A percentile compares a stretch with the other conserved stretches of the same genome.
Conservation (phyloP, 495 filamentous ascomycete species). For the Aspergillus incahuasiensis region DNA sequence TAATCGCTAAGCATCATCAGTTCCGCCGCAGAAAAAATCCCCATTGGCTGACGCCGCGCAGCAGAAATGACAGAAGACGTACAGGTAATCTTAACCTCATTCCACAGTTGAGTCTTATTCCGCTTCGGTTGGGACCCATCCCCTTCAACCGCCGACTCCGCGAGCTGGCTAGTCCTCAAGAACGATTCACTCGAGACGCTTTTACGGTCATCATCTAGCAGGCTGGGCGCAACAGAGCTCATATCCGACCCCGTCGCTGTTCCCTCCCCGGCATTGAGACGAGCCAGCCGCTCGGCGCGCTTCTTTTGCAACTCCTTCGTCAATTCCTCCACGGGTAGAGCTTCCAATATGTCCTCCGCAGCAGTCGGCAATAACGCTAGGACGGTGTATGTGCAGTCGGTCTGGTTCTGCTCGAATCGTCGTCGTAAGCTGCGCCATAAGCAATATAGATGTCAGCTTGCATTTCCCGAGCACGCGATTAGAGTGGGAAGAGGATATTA, state of each 20-base stretch:
- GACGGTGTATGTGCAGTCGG: conserved; percentile 97
- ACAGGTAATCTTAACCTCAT: conserved; percentile 96
- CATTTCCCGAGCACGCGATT: conserved; percentile 8
- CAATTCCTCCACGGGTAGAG: conserved; percentile 82
- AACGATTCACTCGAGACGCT: conserved; percentile 76
- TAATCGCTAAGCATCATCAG: conserved; percentile 60
- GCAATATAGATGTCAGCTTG: conserved; percentile 11
- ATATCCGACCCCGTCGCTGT: conserved; percentile 49
- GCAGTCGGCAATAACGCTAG: conserved; percentile 90
- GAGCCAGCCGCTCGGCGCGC: conserved; percentile 70
- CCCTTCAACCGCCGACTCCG: conserved; percentile 41
- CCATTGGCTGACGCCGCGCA: background rate
- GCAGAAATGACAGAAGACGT: conserved; percentile 25
- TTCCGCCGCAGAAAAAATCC: background rate
- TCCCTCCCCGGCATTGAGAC: conserved; percentile 46
- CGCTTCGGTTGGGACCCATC: conserved; percentile 54
- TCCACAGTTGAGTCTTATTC: conserved; percentile 91
- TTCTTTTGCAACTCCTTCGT: conserved; percentile 90
- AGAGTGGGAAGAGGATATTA: conserved; percentile 8
- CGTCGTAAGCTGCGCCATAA: conserved; percentile 66
- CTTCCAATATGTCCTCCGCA: conserved; percentile 80
- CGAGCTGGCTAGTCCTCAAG: conserved; percentile 72
- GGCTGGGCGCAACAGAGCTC: conserved; percentile 68
- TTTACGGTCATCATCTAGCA: conserved; percentile 76
- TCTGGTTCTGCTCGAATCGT: conserved; percentile 97